Conservation (phyloP, 2,329 filamentous ascomycete genomes). For the Graphium sp. region DNA sequence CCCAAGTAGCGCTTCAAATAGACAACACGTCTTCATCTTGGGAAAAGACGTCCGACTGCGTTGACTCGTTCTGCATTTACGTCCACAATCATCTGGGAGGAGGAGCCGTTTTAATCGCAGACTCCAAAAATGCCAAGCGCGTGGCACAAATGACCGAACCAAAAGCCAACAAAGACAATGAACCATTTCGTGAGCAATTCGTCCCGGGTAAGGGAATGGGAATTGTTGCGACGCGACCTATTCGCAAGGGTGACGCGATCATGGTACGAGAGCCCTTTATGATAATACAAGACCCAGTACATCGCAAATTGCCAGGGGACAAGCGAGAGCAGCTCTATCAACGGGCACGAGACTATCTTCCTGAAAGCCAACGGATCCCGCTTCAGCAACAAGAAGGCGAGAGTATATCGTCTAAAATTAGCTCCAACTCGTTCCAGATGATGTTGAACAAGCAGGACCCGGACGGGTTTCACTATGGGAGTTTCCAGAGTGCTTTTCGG, state of each 20-base stretch:
- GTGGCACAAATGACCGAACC: not conserved
- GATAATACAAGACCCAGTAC: constrained; percentile 12
- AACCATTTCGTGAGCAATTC: constrained; percentile 10
- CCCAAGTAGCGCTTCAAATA: too few species aligned
- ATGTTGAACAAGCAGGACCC: constrained; percentile 9
- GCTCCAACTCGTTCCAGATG: not conserved
- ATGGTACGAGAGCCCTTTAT: constrained; percentile 14
- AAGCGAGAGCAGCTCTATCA: not conserved
- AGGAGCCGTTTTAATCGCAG: not conserved
- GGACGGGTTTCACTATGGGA: constrained; percentile 13
- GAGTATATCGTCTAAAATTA: not conserved
- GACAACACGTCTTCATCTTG: too few species aligned
- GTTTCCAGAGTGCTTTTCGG: constrained; percentile 15
- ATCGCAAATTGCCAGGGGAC: constrained; percentile 12
- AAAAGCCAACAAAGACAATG: constrained; percentile 9
- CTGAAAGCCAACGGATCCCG: not conserved
- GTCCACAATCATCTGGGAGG: not conserved
- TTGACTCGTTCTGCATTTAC: not conserved
- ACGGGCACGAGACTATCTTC: not conserved
- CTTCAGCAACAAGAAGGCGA: not conserved
- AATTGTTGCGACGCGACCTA: constrained; percentile 16
- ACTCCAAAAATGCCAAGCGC: not conserved
- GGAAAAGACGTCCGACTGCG: too few species aligned
- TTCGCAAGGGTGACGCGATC: constrained; percentile 16
- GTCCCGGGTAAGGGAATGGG: constrained; percentile 18